Conservation (phyloP, 768 basidiomycete genomes). For the Phylloporus scabripes region DNA sequence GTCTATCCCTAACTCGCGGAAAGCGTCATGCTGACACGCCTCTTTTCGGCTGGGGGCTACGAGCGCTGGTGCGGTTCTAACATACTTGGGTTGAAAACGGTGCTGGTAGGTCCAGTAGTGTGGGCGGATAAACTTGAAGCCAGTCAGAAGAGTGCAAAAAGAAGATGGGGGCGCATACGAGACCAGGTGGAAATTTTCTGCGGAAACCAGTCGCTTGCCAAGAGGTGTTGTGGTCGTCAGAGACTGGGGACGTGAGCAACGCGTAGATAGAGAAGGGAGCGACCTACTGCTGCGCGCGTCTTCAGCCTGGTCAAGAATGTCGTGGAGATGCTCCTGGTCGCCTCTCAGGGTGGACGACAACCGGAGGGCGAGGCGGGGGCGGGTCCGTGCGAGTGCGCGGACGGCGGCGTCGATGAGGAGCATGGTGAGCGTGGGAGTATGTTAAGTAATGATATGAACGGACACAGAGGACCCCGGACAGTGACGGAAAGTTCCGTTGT, state of each 20-base stretch:
- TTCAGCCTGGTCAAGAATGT: constrained; percentile 25
- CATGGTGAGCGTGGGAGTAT: constrained; percentile 9
- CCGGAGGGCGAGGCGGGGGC: neutral
- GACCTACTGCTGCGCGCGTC: constrained; percentile 10
- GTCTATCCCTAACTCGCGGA: constrained; percentile 67
- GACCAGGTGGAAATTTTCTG: constrained; percentile 21
- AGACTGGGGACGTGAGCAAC: constrained; percentile 7
- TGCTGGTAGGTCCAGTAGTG: constrained; percentile 38
- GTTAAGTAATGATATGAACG: constrained; percentile 8
- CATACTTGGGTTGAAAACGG: constrained; percentile 24
- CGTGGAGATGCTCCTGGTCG: constrained; percentile 20
- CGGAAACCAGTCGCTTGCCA: constrained; percentile 26
- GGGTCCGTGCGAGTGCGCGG: constrained; percentile 13
- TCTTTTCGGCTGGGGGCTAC: constrained; percentile 53
- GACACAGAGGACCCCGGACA: constrained; percentile 15
- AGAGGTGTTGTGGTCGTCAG: neutral
- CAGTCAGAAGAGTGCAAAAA: neutral
- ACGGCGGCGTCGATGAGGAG: constrained; percentile 4
- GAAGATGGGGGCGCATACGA: constrained; percentile 10
- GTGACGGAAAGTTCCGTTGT: constrained; percentile 6
- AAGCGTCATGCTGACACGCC: constrained; percentile 57
- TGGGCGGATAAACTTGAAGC: constrained; percentile 43
- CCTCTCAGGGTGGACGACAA: constrained; percentile 17
- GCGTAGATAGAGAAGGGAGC: no score
- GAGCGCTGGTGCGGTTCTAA: constrained; percentile 29